Percentiles rank a stretch among this genome's conserved stretches.
Conservation (phyloP, 768 basidiomycete species). For the Trametes coccinea region DNA sequence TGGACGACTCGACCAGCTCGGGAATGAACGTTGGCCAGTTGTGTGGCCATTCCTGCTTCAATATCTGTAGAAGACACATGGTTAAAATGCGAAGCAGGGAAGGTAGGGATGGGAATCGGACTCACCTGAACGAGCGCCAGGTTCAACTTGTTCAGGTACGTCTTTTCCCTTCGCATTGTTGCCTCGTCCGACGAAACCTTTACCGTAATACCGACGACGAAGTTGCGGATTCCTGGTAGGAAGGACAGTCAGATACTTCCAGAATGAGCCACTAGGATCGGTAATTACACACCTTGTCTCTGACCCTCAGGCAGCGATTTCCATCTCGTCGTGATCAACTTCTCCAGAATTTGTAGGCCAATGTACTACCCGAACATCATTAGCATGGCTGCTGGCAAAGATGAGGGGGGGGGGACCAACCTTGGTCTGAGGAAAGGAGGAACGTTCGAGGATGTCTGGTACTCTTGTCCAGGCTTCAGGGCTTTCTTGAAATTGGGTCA, state of each 20-base stretch:
- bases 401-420: slow-evolving; percentile 40
- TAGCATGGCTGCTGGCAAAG: background rate
- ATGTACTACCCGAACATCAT: slow-evolving; percentile 65
- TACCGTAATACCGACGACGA: slow-evolving; percentile 90
- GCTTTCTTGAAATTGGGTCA: slow-evolving; percentile 96
- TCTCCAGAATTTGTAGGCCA: slow-evolving; percentile 95
- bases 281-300: slow-evolving; percentile 64
- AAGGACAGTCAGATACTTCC: background rate
- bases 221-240: slow-evolving; percentile 85
- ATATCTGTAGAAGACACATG: slow-evolving; percentile 57
- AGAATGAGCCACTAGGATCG: background rate
- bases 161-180: slow-evolving; percentile 88
- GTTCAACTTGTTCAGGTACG: slow-evolving; percentile 94
- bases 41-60: slow-evolving; percentile 99
- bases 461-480: slow-evolving; percentile 98
- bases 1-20: slow-evolving; percentile 95
- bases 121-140: slow-evolving; percentile 89
- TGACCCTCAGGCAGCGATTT: slow-evolving; percentile 94
- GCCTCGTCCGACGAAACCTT: slow-evolving; percentile 92
- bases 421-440: slow-evolving; percentile 85
- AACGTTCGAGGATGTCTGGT: slow-evolving; percentile 87
- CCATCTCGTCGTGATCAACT: slow-evolving; percentile 92
- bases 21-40: slow-evolving; percentile 98
- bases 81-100: background rate
- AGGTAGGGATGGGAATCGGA: background rate